These are phyloP conservation scores for Blumeria graminis DNA, from an alignment of 2,329 filamentous ascomycete genomes.

Conservation along the genomic window DNA sequence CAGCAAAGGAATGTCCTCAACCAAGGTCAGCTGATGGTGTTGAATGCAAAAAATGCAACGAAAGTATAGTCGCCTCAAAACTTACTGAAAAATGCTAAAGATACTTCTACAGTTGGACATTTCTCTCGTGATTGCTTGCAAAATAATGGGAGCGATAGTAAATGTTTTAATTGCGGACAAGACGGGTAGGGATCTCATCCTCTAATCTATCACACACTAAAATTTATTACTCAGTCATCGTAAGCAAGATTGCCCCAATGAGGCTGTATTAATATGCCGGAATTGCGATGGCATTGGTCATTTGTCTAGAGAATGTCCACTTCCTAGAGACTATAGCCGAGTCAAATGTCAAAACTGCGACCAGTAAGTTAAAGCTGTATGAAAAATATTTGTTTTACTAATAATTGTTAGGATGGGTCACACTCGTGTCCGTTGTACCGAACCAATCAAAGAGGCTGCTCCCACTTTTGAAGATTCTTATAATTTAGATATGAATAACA, in stretches of 20 bases:
- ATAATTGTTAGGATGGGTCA: constrained; percentile 14
- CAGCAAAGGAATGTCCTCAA: constrained; percentile 19
- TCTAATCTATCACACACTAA: not conserved
- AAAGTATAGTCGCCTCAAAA: constrained; percentile 9
- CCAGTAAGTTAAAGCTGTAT: constrained; percentile 9
- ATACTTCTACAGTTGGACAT: constrained; percentile 27
- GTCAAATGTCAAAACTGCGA: constrained; percentile 34
- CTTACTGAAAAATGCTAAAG: constrained; percentile 9
- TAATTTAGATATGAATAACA: not conserved
- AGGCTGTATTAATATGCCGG: constrained; percentile 21
- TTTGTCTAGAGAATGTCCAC: constrained; percentile 26
- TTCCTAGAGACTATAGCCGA: constrained; percentile 20
- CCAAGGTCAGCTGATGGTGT: constrained; percentile 29
- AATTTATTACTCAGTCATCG: no score
- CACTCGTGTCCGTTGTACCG: constrained; percentile 18
- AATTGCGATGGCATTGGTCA: constrained; percentile 44
- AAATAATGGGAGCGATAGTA: constrained; percentile 25
- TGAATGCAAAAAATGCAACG: constrained; percentile 16
- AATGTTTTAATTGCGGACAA: constrained; percentile 19
- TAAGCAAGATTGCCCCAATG: constrained; percentile 1
- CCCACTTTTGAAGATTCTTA: not conserved
- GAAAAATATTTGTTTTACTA: not conserved
- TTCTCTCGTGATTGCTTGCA: constrained; percentile 31
- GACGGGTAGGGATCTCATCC: constrained; percentile 6
- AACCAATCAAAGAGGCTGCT: constrained; percentile 10